Conservation (phyloP, 202 grass and related monocot species). For the Schoenoplectus triqueter region DNA sequence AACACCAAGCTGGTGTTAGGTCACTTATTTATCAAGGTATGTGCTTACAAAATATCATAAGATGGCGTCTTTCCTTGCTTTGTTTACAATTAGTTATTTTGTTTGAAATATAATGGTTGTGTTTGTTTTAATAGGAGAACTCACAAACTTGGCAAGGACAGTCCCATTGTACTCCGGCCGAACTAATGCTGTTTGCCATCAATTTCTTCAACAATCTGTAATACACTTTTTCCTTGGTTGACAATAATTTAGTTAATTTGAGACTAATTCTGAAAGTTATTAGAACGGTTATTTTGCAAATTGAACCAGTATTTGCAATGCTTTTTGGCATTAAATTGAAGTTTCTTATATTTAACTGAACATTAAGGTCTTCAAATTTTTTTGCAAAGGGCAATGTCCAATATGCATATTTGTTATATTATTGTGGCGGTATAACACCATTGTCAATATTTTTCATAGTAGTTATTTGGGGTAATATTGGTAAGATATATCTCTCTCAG, state of each 20-base stretch:
- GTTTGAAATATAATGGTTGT: not conserved
- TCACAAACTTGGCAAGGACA: slow-evolving; percentile 15
- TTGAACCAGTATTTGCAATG: no score
- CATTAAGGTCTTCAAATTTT: no score
- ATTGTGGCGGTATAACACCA: not conserved
- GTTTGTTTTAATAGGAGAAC: slow-evolving; percentile 21
- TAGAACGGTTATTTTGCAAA: not conserved
- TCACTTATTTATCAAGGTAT: slow-evolving; percentile 28
- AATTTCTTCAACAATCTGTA: slow-evolving; percentile 39
- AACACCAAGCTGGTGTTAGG: slow-evolving; percentile 13
- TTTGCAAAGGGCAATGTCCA: not conserved
- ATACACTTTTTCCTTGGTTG: not conserved
- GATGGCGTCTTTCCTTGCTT: not conserved
- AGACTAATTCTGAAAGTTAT: not conserved
- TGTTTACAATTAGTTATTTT: not conserved
- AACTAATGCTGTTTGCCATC: slow-evolving; percentile 18
- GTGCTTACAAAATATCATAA: not conserved
- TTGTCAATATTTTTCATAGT: not conserved
- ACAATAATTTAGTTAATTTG: not conserved
- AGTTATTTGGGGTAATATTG: slow-evolving; percentile 1
- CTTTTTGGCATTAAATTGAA: no score
- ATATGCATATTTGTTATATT: not conserved
- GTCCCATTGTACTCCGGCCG: slow-evolving; percentile 7
- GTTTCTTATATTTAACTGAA: no score
- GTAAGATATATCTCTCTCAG: slow-evolving; percentile 36